Conservation (phyloP, 139 green algal genomes). For the Monoraphidium neglectum region DNA sequence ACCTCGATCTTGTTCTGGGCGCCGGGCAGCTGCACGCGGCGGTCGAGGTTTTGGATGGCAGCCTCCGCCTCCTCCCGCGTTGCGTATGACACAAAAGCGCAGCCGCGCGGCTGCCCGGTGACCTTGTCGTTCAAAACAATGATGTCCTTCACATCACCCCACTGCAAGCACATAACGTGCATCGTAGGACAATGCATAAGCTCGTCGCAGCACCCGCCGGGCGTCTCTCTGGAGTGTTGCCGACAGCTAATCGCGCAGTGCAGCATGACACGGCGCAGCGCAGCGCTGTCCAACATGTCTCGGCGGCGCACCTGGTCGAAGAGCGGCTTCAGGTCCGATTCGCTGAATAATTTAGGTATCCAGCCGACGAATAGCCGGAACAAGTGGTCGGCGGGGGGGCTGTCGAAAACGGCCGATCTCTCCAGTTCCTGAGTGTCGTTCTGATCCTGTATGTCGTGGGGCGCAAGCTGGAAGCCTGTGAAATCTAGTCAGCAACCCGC, state of each 20-base stretch:
- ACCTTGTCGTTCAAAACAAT: constrained; percentile 44
- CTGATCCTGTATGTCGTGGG: no score
- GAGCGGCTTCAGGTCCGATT: constrained; percentile 29
- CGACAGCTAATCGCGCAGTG: no score
- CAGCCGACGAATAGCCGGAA: constrained; percentile 36
- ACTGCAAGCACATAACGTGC: no score
- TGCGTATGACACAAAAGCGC: constrained; percentile 48
- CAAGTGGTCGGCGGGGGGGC: constrained; percentile 15
- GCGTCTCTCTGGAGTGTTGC: no score
- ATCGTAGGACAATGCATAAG: no score
- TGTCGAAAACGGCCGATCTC: no score
- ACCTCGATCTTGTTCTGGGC: constrained; percentile 43
- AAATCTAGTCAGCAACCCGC: no score
- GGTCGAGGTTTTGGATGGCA: constrained; percentile 41
- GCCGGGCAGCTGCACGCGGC: constrained; percentile 40
- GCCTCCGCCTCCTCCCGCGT: constrained; percentile 37
- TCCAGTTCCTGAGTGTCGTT: no score
- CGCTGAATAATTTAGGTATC: constrained; percentile 37
- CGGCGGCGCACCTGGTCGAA: constrained; percentile 30
- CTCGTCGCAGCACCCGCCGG: no score
- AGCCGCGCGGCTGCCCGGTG: constrained; percentile 38
- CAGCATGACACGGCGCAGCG: no score
- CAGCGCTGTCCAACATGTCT: no score
- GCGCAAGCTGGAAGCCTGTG: no score
- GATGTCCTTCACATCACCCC: constrained; percentile 32